Conservation (phyloP, 371 early-diverging fungal genomes). For the Syncephalis plumigaleata region DNA sequence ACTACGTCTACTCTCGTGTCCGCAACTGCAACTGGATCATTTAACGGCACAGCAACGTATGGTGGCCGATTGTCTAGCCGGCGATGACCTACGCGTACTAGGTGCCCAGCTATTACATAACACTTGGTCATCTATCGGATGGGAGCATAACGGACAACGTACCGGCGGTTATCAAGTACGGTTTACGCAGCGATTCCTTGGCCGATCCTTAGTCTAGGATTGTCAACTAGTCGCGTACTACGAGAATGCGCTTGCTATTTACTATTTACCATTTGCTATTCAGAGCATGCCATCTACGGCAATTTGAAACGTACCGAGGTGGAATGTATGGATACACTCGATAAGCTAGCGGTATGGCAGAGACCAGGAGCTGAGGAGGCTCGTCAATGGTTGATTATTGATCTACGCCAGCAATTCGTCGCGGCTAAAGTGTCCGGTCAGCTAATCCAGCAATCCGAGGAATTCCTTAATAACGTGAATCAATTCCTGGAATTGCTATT, state of each 20-base stretch:
- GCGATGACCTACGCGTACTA: constrained; percentile 32
- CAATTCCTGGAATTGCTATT: constrained; percentile 32
- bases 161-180: constrained; percentile 20
- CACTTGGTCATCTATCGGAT: constrained; percentile 28
- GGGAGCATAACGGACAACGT: constrained; percentile 6
- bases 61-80: constrained; percentile 34
- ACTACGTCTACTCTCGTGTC: constrained; percentile 33
- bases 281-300: constrained; percentile 29
- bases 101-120: constrained; percentile 30
- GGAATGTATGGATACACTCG: constrained; percentile 37
- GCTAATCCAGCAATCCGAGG: background rate
- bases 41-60: constrained; percentile 36
- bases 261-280: constrained; percentile 40
- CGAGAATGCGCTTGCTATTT: constrained; percentile 29
- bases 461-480: constrained; percentile 30
- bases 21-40: constrained; percentile 29
- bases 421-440: no score
- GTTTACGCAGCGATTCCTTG: constrained; percentile 33
- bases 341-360: constrained; percentile 35
- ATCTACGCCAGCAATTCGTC: no score
- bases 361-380: constrained; percentile 27
- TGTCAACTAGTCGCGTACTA: constrained; percentile 37
- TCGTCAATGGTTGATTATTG: constrained; percentile 7
- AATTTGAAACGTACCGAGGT: constrained; percentile 31
- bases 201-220: constrained; percentile 36